Conservation (phyloP, 1,284 basidiomycete genomes). For the Sanghuangporus weigelae region DNA sequence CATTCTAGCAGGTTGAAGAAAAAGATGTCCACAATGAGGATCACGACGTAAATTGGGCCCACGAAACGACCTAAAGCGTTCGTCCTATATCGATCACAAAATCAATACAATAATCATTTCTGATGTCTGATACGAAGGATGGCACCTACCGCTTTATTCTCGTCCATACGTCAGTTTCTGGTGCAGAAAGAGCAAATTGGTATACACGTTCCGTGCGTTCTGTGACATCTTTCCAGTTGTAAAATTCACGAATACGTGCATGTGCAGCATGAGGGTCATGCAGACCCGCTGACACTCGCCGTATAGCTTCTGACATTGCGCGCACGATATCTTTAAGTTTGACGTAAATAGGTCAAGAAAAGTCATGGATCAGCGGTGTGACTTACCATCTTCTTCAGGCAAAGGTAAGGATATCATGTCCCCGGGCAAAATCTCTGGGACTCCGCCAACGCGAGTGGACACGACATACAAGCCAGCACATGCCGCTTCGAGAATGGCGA, state of each 20-base stretch:
- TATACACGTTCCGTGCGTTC: slow-evolving; percentile 85
- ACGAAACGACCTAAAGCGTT: slow-evolving; percentile 67
- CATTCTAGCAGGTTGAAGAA: slow-evolving; percentile 76
- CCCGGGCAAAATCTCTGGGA: slow-evolving; percentile 90
- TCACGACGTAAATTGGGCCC: slow-evolving; percentile 74
- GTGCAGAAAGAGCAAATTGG: slow-evolving; percentile 52
- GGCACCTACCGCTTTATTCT: slow-evolving; percentile 60
- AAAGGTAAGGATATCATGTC: slow-evolving; percentile 94
- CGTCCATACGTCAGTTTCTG: slow-evolving; percentile 61
- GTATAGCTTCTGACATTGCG: slow-evolving; percentile 78
- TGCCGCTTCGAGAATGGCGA: slow-evolving; percentile 94
- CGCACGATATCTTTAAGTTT: slow-evolving; percentile 69
- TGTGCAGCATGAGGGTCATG: slow-evolving; percentile 84
- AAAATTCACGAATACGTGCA: slow-evolving; percentile 74
- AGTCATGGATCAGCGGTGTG: neutral
- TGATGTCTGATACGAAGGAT: neutral
- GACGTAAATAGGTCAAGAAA: neutral
- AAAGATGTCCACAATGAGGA: slow-evolving; percentile 75
- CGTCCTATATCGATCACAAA: slow-evolving; percentile 39
- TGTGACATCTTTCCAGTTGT: slow-evolving; percentile 84
- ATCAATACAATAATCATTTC: neutral
- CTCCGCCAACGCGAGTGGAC: slow-evolving; percentile 89
- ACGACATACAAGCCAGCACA: slow-evolving; percentile 94
- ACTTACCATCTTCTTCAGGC: slow-evolving; percentile 73
- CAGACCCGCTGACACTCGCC: slow-evolving; percentile 57